Conservation (phyloP, 2,329 filamentous ascomycete species). For the Ophiostoma sp. region DNA sequence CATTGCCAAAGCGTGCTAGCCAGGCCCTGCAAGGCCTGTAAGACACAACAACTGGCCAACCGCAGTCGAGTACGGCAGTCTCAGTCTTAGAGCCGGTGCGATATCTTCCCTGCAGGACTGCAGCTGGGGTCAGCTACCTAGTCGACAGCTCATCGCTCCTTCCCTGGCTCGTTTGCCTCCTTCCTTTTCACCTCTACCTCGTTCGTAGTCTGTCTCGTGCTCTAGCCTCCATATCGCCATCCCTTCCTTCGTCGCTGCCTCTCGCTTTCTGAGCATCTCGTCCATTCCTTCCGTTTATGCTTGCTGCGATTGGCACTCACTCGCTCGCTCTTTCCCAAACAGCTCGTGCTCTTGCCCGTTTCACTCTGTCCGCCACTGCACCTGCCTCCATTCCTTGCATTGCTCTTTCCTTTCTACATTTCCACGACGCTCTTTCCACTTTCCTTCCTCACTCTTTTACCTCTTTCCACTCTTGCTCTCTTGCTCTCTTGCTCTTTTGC, state of each 20-base stretch:
- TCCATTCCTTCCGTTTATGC: background rate
- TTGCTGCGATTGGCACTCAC: background rate
- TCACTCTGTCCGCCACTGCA: conserved; percentile 3
- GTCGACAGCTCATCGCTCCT: conserved; percentile 8
- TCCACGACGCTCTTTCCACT: background rate
- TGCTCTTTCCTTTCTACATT: background rate
- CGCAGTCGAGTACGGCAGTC: conserved; percentile 4
- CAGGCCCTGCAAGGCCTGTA: conserved; percentile 14
- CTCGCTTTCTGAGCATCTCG: background rate
- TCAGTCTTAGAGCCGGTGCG: background rate
- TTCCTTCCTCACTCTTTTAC: background rate
- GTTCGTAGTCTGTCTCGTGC: background rate
- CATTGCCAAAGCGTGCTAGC: background rate
- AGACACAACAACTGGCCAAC: conserved; percentile 22
- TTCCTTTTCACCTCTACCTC: conserved; percentile 6
- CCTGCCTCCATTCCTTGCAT: conserved; percentile 9
- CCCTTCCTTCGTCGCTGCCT: background rate
- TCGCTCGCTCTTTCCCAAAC: conserved; percentile 4
- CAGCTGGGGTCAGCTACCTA: background rate
- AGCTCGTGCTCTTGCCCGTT: conserved; percentile 2
- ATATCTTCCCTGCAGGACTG: background rate
- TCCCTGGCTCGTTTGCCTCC: conserved; percentile 6
- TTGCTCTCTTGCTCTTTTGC: background rate
- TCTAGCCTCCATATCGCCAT: background rate
- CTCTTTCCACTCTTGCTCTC: background rate